Percentiles rank a stretch among this genome's conserved stretches.
phyloP scores from a whole-genome alignment of 352 stramenopile genomes.

The Elongisporangium undulatum region DNA sequence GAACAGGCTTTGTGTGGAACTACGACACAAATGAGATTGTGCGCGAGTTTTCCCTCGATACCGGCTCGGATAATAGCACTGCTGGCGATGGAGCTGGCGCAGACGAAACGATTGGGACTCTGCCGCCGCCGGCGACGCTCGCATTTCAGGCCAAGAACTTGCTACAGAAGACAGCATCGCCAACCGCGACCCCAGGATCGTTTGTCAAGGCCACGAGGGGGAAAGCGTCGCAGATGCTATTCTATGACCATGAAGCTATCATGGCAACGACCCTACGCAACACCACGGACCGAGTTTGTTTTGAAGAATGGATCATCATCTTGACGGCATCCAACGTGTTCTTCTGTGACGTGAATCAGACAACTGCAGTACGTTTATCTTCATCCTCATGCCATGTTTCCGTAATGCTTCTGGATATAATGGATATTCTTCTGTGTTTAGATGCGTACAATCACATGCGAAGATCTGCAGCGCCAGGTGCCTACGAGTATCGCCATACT shows the following conservation, averaged over 20 bases:
- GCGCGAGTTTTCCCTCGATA: slow-evolving; percentile 58
- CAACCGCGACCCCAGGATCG: slow-evolving; percentile 26
- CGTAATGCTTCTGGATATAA: not conserved
- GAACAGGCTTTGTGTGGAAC: slow-evolving; percentile 62
- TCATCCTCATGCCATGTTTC: not conserved
- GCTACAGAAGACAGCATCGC: slow-evolving; percentile 33
- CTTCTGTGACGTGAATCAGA: slow-evolving; percentile 73
- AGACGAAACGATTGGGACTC: slow-evolving; percentile 5
- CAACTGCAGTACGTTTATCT: slow-evolving; percentile 24
- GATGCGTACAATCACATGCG: slow-evolving; percentile 31
- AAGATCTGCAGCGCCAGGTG: slow-evolving; percentile 58
- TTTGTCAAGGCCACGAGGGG: slow-evolving; percentile 26
- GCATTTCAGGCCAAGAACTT: slow-evolving; percentile 22
- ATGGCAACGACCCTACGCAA: slow-evolving; percentile 28
- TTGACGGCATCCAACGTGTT: slow-evolving; percentile 52
- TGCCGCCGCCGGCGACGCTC: too few relatives aligned
- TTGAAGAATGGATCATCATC: slow-evolving; percentile 72
- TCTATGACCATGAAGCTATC: slow-evolving; percentile 75
- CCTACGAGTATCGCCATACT: slow-evolving; percentile 60
- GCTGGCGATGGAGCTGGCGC: slow-evolving; percentile 9
- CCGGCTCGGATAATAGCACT: slow-evolving; percentile 21
- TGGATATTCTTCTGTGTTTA: slow-evolving; percentile 6
- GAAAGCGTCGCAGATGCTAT: slow-evolving; percentile 43
- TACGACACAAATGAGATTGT: slow-evolving; percentile 64
- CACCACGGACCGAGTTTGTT: slow-evolving; percentile 38